Base-by-base conservation (phyloP, 495 filamentous ascomycete genomes). In the Penicillium macrosclerotiorum region DNA sequence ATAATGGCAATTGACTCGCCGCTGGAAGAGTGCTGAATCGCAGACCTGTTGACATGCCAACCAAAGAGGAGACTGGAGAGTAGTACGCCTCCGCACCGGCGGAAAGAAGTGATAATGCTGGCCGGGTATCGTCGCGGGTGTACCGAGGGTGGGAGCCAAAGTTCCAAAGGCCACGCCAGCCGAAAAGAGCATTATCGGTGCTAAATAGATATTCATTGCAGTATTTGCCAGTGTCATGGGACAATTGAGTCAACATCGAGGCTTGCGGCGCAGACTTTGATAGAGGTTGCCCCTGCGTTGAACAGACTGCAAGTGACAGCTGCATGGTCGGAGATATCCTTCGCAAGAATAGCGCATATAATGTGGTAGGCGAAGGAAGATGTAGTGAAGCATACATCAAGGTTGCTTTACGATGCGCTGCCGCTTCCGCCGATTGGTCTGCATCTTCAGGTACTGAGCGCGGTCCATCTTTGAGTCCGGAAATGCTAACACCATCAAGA, bases 11-110 rank as follows among this genome's bases (percentile, higher is more conserved):
- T 31, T 88, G 84, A 1, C 82, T 85, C 48, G 96, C 85, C 5
- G 82, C 77, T n/a, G 94, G 91, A 20, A 98, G 71, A 4, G 94
- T 98, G 18, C 86, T 85, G 58, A 97, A 98, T 31, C 93, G 80
- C 14, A 91, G 71, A 2, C 92, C 93, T 3, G 81, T 85, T 16
- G 80, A 84, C 60, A 88, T 81, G 45, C 93, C 93, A 18, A 92
- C 85, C 12, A 88, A 83, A 36, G 95, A 95, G 54, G 96, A 96
- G 13, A 95, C 71, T 1, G 89, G 82, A 5, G 90, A 90, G 60
- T 97, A 98, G 64, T 98, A 98, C 20, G 94, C 72, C 59, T 98
- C 93, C 32, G 84, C 93, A n/a, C 93, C 93, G 12, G 82, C 82
- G 47, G 84, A 88, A 44, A 92, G 85, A 24, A 76, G 64, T 5